Base-by-base conservation (phyloP, 208 protist genomes). In the Endotrypanum monterogeii region DNA sequence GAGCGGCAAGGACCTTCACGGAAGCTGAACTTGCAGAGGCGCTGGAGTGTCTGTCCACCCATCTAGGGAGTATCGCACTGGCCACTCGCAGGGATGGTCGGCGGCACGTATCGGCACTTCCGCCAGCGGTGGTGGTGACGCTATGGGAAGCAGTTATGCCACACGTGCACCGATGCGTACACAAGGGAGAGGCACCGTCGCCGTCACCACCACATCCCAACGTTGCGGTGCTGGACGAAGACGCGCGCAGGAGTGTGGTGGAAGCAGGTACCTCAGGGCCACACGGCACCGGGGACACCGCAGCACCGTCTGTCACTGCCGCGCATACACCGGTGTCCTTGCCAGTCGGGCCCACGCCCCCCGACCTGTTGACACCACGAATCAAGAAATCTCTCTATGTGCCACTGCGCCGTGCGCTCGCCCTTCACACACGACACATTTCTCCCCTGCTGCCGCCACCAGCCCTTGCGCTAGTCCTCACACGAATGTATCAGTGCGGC, bases 141-240 rank as follows among this genome's bases (percentile, higher is more conserved):
- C 80, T 95, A n/a, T 95, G 90, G 86, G 71, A 74, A 25, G n/a
- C 12, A 6, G 78, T 87, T 4, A 78, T 88, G 50, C 74, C 80
- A 0, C 28, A 63, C 28, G 50, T 88, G 52, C 83, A 82, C 35
- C 66, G 28, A 54, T 28, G 63, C 44, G 14, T 18, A 3, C n/a
- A 51, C 44, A 37, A 32, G 2, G n/a, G 41, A 3, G 18, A 54
- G 6, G 63, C 44, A 48, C 28, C 63, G 54, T 25, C 5, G 25
- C 63, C 44, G 44, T 8, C 44, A 25, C 44, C 44, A 25, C 44
- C 8, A 35, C 63, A 70, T 3, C 18, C 16, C 23, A 65, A 65
- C 23, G 35, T 30, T 23, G 60, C 20, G 23, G 60, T 16, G 35
- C 35, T 3, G 60, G 60, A 18, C 18, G 37, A 39, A 20, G 35